Base-by-base conservation (phyloP, 495 filamentous ascomycete species). In the Lasiosphaeria ovina region DNA sequence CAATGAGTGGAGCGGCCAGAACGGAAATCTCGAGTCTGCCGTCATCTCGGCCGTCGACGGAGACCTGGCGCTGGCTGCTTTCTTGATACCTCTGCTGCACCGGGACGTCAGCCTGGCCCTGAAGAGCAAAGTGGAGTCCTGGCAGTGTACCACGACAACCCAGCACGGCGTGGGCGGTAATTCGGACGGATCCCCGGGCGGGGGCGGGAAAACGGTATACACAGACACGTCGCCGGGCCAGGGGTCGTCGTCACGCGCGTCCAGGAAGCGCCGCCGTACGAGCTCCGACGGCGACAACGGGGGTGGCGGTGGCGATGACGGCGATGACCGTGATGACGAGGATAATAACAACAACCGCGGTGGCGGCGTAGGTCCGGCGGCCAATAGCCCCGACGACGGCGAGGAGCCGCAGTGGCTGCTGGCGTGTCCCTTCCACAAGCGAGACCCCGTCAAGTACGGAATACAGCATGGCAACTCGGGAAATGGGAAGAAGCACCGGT, bases 1-100 rank as follows among this genome's bases (percentile, higher is more conserved):
- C 54, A 66, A 66, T 10, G 64, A 69, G 24, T 69, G 66, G 66
- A 66, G 64, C n/a, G 64, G 64, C 3, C 60, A 69, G 33, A 66
- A 69, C 31, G 66, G 61, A 9, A 68, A 65, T 7, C 31, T 69
- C 24, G 66, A 69, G 36, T 59, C 58, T 6, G 38, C 60, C 0
- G 63, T 69, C 6, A 69, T 69, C 14, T 56, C 61, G 3, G 66
- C 66, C 0, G 66, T 69, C 8, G 65, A 64, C 44, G 61, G 61
- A 6, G 64, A 69, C 42, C 54, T 66, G 12, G 50, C 54, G 11
- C 58, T 69, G 1, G 66, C 66, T 8, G 64, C 64, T 1, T 62
- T 57, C 24, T 35, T 69, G 35, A 66, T 69, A 54, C 66, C 66
- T 1, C 48, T 66, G 16, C 51, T 69, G 14, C 64, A 69, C 40